Base-by-base conservation (phyloP, 352 stramenopile species). In the Aphanomyces invadans region DNA sequence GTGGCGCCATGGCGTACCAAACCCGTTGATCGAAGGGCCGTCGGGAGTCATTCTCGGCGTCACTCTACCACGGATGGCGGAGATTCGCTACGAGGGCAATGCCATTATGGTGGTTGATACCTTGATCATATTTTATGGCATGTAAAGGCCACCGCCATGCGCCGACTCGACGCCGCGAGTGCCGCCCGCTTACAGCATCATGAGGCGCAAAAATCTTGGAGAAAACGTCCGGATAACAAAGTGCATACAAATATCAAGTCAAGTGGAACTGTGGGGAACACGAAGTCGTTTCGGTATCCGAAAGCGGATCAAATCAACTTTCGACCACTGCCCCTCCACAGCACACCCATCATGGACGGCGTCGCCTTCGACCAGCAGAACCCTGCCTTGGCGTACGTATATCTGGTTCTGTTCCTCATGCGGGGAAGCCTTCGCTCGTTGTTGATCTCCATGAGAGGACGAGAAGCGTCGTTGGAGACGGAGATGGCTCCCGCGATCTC, bases 321-420 rank as follows among this genome's bases (percentile, higher is more conserved):
- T 57, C n/a, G n/a, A n/a, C n/a, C n/a, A n/a, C n/a, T n/a, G n/a
- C n/a, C n/a, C n/a, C n/a, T 21, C 15, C n/a, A 31, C 49, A n/a
- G 4, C 19, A 48, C 17, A n/a, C n/a, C n/a, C n/a, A 52, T 9
- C 42, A 67, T 67, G 60, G 60, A 67, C 60, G 49, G 49, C 12
- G 49, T 26, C 2, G 42, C 42, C 5, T 67, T 67, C 46, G 60
- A 67, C 31, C 39, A 59, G 17, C 7, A 39, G 17, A 45, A 67
- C 46, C 19, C 60, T 38, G 60, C 60, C n/a, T 57, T 57, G 38
- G 60, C 60, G 60, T 67, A 67, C 45, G 60, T 67, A 9, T 25
- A n/a, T 28, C 5, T 36, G 28, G 25, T 32, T 44, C 19, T 26
- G 26, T 42, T 42, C n/a, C n/a, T 42, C 36, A 42, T 42, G 36